Percentiles rank a stretch among this genome's conserved stretches.
Conservation (phyloP, 352 stramenopile genomes). For the Elongisporangium senticosum region DNA sequence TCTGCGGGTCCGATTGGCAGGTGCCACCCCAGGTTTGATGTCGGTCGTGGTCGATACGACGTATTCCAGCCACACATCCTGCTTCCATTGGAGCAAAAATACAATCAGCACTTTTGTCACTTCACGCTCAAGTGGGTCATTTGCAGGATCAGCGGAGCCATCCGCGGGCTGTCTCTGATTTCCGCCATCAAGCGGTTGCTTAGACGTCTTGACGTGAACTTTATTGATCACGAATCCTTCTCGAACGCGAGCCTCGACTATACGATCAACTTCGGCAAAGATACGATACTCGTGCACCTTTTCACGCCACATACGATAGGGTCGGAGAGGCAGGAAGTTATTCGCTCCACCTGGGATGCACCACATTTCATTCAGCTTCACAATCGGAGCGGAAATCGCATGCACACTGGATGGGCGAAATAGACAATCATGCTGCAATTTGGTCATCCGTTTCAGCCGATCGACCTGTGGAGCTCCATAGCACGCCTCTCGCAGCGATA, state of each 20-base stretch:
- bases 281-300: constrained; percentile 88
- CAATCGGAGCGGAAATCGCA: constrained; percentile 52
- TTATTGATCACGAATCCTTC: constrained; percentile 86
- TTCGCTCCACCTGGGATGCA: constrained; percentile 20
- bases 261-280: constrained; percentile 69
- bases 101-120: constrained; percentile 72
- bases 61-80: constrained; percentile 88
- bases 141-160: constrained; percentile 4
- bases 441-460: constrained; percentile 45
- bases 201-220: constrained; percentile 51
- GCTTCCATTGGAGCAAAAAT: constrained; percentile 85
- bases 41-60: constrained; percentile 71
- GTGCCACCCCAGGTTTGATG: constrained; percentile 8
- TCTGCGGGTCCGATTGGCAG: neutral
- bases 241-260: constrained; percentile 72
- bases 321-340: constrained; percentile 64
- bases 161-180: constrained; percentile 11
- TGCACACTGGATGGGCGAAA: constrained; percentile 64
- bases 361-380: constrained; percentile 64
- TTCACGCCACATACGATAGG: constrained; percentile 83
- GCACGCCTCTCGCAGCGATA: constrained; percentile 44
- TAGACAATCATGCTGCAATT: constrained; percentile 53
- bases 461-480: constrained; percentile 31
- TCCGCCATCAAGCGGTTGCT: constrained; percentile 18
- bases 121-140: constrained; percentile 13